Evolutionary conservation across 108 stramenopile species (phyloP).

Genomic region (Licmophora abbreviata): DNA sequence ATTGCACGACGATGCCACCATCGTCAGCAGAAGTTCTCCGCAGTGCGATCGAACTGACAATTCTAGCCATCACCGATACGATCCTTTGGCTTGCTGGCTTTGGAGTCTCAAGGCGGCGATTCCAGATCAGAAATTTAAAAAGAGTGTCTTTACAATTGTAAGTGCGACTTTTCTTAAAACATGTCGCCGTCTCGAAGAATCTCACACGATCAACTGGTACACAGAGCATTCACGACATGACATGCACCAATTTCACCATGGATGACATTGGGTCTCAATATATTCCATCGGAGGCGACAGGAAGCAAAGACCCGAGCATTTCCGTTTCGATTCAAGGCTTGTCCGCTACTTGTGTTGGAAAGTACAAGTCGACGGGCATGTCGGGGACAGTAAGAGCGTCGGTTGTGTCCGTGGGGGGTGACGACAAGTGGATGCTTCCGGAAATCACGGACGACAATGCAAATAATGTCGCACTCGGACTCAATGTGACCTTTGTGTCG

Average conservation of each 20-base stretch:
- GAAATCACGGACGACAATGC: background rate
- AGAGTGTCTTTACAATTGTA: conserved; percentile 40
- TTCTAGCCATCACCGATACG: conserved; percentile 16
- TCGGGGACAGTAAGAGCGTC: conserved; percentile 34
- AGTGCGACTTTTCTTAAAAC: no score
- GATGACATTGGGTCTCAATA: conserved; percentile 10
- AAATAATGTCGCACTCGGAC: background rate
- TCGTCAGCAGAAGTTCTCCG: no score
- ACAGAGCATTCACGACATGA: conserved; percentile 29
- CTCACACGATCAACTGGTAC: no score
- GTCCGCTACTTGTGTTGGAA: conserved; percentile 44
- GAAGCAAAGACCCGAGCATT: conserved; percentile 11
- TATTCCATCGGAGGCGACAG: background rate
- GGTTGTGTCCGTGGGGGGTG: conserved; percentile 8
- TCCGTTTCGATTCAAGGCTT: conserved; percentile 11
- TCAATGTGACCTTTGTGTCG: background rate
- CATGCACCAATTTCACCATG: conserved; percentile 38
- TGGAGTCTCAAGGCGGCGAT: conserved; percentile 36
- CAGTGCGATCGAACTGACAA: no score
- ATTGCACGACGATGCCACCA: no score
- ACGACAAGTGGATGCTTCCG: no score
- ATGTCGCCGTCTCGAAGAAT: no score
- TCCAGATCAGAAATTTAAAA: conserved; percentile 37
- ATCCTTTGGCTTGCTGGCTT: conserved; percentile 62
- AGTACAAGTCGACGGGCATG: conserved; percentile 41